Evolutionary conservation across 1,139 yeast species (phyloP).

Genomic region (Arxiozyma slooffiae): DNA sequence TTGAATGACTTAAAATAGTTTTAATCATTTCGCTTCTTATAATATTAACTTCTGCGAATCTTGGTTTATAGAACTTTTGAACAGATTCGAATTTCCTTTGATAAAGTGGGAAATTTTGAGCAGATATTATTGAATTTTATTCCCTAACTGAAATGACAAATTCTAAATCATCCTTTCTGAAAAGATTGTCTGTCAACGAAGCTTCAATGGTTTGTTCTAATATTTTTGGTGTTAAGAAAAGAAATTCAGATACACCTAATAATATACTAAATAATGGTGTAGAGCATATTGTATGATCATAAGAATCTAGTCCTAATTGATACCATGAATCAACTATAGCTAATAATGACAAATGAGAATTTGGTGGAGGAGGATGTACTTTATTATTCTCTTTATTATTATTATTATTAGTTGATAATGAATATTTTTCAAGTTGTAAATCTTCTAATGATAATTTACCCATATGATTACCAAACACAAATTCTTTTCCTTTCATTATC

Average conservation of each 20-base stretch:
- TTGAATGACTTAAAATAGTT: conserved; percentile 45
- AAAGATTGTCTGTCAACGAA: conserved; percentile 55
- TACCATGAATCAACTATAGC: conserved; percentile 95
- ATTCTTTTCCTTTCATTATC: conserved; percentile 55
- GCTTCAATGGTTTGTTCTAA: conserved; percentile 71
- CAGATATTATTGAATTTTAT: conserved; percentile 77
- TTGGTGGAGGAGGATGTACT: conserved; percentile 48
- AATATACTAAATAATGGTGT: conserved; percentile 89
- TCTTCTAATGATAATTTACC: conserved; percentile 58
- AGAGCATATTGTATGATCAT: conserved; percentile 93
- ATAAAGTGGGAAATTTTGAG: conserved; percentile 69
- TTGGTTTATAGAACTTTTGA: conserved; percentile 71
- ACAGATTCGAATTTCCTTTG: conserved; percentile 63
- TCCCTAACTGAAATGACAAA: conserved; percentile 71
- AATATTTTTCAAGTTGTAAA: conserved; percentile 65
- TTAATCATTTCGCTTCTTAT: conserved; percentile 95
- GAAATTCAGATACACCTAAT: conserved; percentile 85
- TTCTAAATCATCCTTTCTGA: conserved; percentile 79
- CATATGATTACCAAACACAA: conserved; percentile 54
- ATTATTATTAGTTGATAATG: conserved; percentile 47
- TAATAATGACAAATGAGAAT: conserved; percentile 77
- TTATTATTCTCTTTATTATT: too few species aligned
- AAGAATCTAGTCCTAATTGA: conserved; percentile 74
- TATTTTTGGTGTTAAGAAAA: conserved; percentile 75
- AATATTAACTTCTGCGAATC: conserved; percentile 78